Conservation (phyloP, 805 yeast species). For the Pichia occidentalis region DNA sequence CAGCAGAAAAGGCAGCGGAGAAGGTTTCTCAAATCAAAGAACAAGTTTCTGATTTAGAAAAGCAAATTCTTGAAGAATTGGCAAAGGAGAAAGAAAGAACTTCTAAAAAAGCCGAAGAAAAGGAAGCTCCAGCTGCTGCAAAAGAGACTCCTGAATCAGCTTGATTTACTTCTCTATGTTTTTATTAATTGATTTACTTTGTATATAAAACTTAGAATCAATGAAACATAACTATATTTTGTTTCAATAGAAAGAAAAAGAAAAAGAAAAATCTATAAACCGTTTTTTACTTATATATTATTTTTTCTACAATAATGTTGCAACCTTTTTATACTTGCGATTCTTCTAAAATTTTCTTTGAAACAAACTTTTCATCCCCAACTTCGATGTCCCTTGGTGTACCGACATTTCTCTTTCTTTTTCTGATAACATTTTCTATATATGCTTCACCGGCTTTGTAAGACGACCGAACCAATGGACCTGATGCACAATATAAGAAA, state of each 20-base stretch:
- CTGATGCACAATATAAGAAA: conserved; percentile 92
- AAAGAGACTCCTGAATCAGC: conserved; percentile 3
- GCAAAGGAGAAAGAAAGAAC: conserved; percentile 24
- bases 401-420: conserved; percentile 48
- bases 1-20: conserved; percentile 69
- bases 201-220: conserved; percentile 2
- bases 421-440: conserved; percentile 85
- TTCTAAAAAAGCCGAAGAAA: conserved; percentile 12
- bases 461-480: conserved; percentile 93
- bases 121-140: conserved; percentile 10
- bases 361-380: conserved; percentile 27
- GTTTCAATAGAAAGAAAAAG: no score
- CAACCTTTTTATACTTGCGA: background rate
- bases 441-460: conserved; percentile 98
- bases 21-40: conserved; percentile 65
- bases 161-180: conserved; percentile 1
- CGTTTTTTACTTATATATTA: no score
- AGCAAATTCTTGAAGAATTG: conserved; percentile 25
- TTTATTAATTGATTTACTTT: conserved; percentile 1
- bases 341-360: conserved; percentile 19
- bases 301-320: no score
- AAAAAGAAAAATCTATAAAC: no score
- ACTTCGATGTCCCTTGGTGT: conserved; percentile 28
- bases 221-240: conserved; percentile 1
- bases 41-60: conserved; percentile 26